Base-by-base conservation (phyloP, 805 yeast species). In the Schwanniomyces sp. region DNA sequence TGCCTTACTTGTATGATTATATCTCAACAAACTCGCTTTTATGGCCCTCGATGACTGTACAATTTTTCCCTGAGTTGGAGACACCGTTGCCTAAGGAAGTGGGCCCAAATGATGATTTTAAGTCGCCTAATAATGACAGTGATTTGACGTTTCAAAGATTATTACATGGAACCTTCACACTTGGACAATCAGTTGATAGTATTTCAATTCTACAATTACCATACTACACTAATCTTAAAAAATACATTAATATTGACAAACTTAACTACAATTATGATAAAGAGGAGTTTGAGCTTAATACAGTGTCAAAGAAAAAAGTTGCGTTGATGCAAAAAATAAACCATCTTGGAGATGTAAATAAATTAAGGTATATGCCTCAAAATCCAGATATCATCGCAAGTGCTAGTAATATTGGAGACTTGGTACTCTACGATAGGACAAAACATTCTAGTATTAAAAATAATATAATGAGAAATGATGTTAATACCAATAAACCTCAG, bases 331-430 rank as follows among this genome's bases (percentile, higher is more conserved):
- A 88, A 64, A 76, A 78, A 40, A 82, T 88, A n/a, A 74, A 79
- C 29, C 90, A 84, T 54, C 63, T 69, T 1, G 91, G 88, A 2
- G 94, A 86, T 52, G 84, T 91, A 47, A 88, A 89, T 60, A 78
- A 80, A 51, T 84, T 87, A 0, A 74, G 85, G 32, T 81, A 79
- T 57, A 80, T 88, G 83, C 96, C 96, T 0, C 92, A 86, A 54
- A 91, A 91, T 57, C 94, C 94, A 1, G 94, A 91, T 58, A 59
- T 91, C 5, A 74, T 91, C 5, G 89, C 91, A 1, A 79, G 90
- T 16, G 80, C 84, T 8, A 81, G 87, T 38, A 81, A 85, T 37
- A 62, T 69, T 28, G 97, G 97, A 1, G 70, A 77, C 11, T 71
- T 85, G 10, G 80, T 76, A 44, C 67, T 91, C 4, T 88, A 84